Base-by-base conservation (phyloP, 345 rosid species). In the Pistacia integerrima region DNA sequence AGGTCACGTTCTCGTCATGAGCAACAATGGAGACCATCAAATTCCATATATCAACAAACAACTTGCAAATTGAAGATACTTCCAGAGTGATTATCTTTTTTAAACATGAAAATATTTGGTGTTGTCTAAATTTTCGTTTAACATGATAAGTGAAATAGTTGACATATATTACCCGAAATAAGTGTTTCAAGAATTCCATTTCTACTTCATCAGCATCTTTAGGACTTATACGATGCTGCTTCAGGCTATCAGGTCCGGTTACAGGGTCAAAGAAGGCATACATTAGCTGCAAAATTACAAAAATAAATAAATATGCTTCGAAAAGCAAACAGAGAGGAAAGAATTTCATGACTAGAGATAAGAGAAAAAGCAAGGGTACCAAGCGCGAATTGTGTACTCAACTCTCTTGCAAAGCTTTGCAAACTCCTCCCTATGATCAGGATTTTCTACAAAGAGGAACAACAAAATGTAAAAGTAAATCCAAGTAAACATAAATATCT, bases 261-360 rank as follows among this genome's bases (percentile, higher is more conserved):
- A 87, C 62, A 0, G 92, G 97, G 67, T 93, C 98, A 61, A 93
- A 90, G 14, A 93, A 87, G 60, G 97, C 67, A 80, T 91, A 88
- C 5, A 87, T 72, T 77, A 86, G 88, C 94, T 92, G 82, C 87
- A 80, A 63, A 70, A 12, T 14, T 12, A 51, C 17, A 41, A 52
- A 5, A 49, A 8, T 41, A 7, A 1, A 1, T 41, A 41, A 41
- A 41, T 41, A 1, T 5, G 6, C 0, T 6, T 41, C 33, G 1
- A 30, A 25, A 25, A 25, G 25, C n/a, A 54, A 54, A 0, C 4
- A 18, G 12, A 54, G 18, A 14, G 12, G 6, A 14, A 54, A 54
- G 18, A 7, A 33, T 41, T 5, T 12, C 44, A 13, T 35, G 11
- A 16, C 22, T 9, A 11, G 12, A 3, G 12, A 16, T 14, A 3